These are phyloP conservation scores for Albugo candida DNA, from an alignment of 352 stramenopile genomes.

Conservation along the genomic window DNA sequence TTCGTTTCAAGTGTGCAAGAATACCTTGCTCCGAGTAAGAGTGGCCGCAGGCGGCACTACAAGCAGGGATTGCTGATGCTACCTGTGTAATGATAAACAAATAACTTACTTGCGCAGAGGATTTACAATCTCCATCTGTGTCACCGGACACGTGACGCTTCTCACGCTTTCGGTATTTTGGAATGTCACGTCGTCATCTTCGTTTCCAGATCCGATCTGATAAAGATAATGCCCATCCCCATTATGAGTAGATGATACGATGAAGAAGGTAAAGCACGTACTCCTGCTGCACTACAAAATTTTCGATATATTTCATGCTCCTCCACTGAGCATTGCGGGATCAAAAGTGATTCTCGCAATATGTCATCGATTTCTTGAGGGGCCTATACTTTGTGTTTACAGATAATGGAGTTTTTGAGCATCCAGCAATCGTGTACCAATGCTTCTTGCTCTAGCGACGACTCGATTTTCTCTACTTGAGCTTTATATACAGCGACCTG, in stretches of 20 bases:
- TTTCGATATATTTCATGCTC: conserved; percentile 62
- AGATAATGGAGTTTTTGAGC: not conserved
- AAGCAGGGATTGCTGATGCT: conserved; percentile 1
- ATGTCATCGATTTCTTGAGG: conserved; percentile 38
- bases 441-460: conserved; percentile 22
- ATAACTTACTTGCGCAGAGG: conserved; percentile 44
- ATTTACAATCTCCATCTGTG: conserved; percentile 60
- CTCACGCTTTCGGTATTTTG: conserved; percentile 58
- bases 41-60: conserved; percentile 46
- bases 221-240: not conserved
- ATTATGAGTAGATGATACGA: not conserved
- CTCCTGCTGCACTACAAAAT: conserved; percentile 54
- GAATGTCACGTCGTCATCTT: conserved; percentile 56
- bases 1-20: conserved; percentile 40
- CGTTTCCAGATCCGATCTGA: conserved; percentile 54
- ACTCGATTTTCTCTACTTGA: conserved; percentile 44
- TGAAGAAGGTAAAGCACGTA: conserved; percentile 9
- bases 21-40: conserved; percentile 72
- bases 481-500: conserved; percentile 46
- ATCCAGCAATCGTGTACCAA: conserved; percentile 10
- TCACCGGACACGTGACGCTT: conserved; percentile 62
- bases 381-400: conserved; percentile 8
- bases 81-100: not conserved
- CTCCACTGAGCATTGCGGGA: conserved; percentile 29
- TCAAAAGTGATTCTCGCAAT: conserved; percentile 24